Evolutionary conservation across 495 filamentous ascomycete species (phyloP).

Genomic region (Penicillium taxi): DNA sequence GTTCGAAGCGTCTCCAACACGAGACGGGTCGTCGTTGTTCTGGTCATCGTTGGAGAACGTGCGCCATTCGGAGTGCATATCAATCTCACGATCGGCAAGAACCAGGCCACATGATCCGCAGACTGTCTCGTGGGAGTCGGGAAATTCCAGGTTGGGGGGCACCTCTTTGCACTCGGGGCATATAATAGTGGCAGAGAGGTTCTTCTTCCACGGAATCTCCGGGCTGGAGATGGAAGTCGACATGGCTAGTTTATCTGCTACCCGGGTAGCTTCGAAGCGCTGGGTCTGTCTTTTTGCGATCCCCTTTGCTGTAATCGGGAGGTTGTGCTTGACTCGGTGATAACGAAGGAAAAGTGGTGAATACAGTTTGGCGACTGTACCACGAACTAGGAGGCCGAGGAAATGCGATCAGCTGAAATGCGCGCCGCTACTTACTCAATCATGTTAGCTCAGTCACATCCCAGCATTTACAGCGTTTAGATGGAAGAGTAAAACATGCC

Average conservation of each 20-base stretch:
- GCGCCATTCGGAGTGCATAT: conserved; percentile 95
- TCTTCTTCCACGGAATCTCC: conserved; percentile 51
- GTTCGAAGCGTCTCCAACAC: conserved; percentile 90
- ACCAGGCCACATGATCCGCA: conserved; percentile 91
- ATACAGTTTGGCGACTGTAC: conserved; percentile 52
- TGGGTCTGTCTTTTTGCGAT: conserved; percentile 30
- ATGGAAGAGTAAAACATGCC: conserved; percentile 12
- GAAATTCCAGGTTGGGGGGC: conserved; percentile 92
- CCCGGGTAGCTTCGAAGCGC: conserved; percentile 14
- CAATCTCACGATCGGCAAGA: conserved; percentile 80
- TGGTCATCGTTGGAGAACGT: conserved; percentile 98
- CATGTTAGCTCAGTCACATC: conserved; percentile 25
- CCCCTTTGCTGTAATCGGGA: conserved; percentile 33
- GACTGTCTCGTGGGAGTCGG: conserved; percentile 83
- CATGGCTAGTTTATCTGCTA: conserved; percentile 35
- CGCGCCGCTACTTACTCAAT: conserved; percentile 15
- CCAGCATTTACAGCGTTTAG: too few relatives aligned
- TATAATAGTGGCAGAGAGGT: conserved; percentile 73
- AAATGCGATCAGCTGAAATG: conserved; percentile 2
- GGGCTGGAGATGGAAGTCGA: conserved; percentile 18
- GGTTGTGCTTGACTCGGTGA: conserved; percentile 41
- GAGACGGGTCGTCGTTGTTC: conserved; percentile 89
- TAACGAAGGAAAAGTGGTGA: conserved; percentile 54
- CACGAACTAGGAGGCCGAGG: conserved; percentile 10
- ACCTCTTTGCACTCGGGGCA: conserved; percentile 86